A percentile compares a stretch with the other conserved stretches of the same genome.
Evolutionary conservation across 148 eudicot genomes (phyloP).

Genomic region (Fagopyrum homotropicum): DNA sequence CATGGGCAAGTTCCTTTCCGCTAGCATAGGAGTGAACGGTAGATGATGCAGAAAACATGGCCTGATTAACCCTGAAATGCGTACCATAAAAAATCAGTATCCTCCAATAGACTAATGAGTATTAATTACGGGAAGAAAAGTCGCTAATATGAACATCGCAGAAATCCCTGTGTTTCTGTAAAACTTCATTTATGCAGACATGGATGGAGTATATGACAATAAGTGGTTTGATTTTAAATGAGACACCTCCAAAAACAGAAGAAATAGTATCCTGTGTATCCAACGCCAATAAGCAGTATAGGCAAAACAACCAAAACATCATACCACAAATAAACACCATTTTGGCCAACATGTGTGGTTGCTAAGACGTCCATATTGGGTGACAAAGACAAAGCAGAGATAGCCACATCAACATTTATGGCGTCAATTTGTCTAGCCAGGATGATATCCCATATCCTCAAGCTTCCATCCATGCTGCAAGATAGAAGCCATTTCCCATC

Average conservation of each 20-base stretch:
- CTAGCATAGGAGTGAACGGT: constrained; percentile 59
- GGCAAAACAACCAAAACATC: constrained; percentile 11
- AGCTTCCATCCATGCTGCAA: constrained; percentile 97
- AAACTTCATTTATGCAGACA: background rate
- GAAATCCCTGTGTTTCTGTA: background rate
- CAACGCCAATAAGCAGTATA: background rate
- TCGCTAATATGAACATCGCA: background rate
- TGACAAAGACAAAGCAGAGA: constrained; percentile 87
- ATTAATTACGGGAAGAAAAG: background rate
- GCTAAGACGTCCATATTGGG: constrained; percentile 99
- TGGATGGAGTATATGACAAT: background rate
- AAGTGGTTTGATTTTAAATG: background rate
- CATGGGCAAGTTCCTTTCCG: constrained; percentile 64
- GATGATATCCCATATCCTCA: constrained; percentile 94
- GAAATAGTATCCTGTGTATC: background rate
- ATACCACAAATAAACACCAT: constrained; percentile 92
- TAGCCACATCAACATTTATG: constrained; percentile 66
- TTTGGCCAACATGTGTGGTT: constrained; percentile 91
- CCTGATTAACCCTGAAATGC: constrained; percentile 71
- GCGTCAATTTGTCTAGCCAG: constrained; percentile 95
- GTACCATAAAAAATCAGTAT: background rate
- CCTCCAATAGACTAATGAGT: background rate
- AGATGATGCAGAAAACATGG: constrained; percentile 75
- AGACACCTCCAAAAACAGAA: background rate
- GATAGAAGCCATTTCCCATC: constrained; percentile 99